phyloP scores from a whole-genome alignment of 352 stramenopile species.

The Phytophthora litchii region DNA sequence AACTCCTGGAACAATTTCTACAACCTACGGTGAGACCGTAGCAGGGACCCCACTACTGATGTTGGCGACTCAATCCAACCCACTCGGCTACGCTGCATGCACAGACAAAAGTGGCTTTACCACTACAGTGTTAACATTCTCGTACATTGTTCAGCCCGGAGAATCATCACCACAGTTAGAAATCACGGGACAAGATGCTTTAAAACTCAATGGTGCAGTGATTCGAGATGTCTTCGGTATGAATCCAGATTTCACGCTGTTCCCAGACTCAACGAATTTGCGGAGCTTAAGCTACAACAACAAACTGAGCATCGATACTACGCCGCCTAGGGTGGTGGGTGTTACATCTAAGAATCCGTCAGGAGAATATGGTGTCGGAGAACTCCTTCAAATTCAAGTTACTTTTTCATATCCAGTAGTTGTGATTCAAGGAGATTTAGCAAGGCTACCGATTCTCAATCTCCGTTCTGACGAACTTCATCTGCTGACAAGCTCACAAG shows the following conservation, averaged over 20 bases:
- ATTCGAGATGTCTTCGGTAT: constrained; percentile 49
- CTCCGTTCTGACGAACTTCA: constrained; percentile 65
- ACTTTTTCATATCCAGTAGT: constrained; percentile 53
- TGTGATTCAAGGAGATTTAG: constrained; percentile 29
- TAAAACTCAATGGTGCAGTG: constrained; percentile 53
- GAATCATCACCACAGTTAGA: constrained; percentile 48
- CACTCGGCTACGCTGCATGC: constrained; percentile 48
- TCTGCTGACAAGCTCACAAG: constrained; percentile 40
- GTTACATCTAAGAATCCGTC: constrained; percentile 53
- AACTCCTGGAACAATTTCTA: constrained; percentile 9
- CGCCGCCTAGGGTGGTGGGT: constrained; percentile 37
- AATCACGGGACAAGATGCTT: constrained; percentile 40
- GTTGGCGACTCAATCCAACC: constrained; percentile 43
- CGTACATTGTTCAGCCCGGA: constrained; percentile 53
- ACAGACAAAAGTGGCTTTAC: constrained; percentile 57
- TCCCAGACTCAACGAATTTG: constrained; percentile 39
- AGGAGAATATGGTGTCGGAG: constrained; percentile 67
- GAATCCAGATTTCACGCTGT: constrained; percentile 61
- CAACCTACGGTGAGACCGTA: constrained; percentile 45
- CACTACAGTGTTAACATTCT: constrained; percentile 48
- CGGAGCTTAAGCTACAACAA: constrained; percentile 69
- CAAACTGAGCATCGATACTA: constrained; percentile 63
- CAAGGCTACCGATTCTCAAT: constrained; percentile 37
- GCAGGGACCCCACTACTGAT: constrained; percentile 49
- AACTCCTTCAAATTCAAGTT: constrained; percentile 56